Percentiles rank a stretch among this genome's conserved stretches.
Conservation (phyloP, 2,329 filamentous ascomycete genomes). For the Claviceps sp. region DNA sequence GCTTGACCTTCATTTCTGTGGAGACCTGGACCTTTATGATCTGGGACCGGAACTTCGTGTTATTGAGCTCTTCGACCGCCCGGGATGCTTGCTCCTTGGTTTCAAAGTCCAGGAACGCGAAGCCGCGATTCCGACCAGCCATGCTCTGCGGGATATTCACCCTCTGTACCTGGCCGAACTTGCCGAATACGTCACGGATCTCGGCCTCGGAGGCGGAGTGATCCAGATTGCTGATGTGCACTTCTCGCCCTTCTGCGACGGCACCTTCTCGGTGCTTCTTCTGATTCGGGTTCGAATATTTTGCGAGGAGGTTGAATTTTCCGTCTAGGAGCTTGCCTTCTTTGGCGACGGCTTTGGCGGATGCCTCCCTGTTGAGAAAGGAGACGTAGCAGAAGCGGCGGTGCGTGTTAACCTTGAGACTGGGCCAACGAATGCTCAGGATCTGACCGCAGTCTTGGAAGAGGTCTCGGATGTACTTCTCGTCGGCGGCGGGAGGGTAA, state of each 20-base stretch:
- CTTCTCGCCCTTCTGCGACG: slow-evolving; percentile 73
- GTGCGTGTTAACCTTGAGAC: slow-evolving; percentile 74
- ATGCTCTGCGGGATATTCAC: slow-evolving; percentile 58
- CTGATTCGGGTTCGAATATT: slow-evolving; percentile 69
- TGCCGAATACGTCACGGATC: slow-evolving; percentile 54
- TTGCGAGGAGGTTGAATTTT: slow-evolving; percentile 55
- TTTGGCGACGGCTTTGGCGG: slow-evolving; percentile 57
- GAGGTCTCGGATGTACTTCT: slow-evolving; percentile 51
- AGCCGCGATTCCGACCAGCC: slow-evolving; percentile 59
- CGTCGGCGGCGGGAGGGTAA: slow-evolving; percentile 66
- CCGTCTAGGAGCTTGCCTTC: slow-evolving; percentile 58
- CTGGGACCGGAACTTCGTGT: slow-evolving; percentile 53
- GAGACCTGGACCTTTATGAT: slow-evolving; percentile 54
- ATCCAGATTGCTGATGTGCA: slow-evolving; percentile 63
- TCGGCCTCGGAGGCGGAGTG: slow-evolving; percentile 51
- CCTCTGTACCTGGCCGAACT: slow-evolving; percentile 61
- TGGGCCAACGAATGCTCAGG: slow-evolving; percentile 77
- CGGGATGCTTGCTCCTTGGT: slow-evolving; percentile 54
- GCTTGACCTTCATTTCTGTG: slow-evolving; percentile 41
- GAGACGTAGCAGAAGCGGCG: slow-evolving; percentile 93
- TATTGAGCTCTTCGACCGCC: slow-evolving; percentile 55
- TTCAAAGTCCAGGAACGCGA: slow-evolving; percentile 66
- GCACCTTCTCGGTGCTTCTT: slow-evolving; percentile 72
- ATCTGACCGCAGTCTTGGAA: slow-evolving; percentile 71
- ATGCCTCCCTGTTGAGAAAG: slow-evolving; percentile 58